phyloP scores from a whole-genome alignment of 2,329 filamentous ascomycete species.

The Arthrobotrys megalospora region DNA sequence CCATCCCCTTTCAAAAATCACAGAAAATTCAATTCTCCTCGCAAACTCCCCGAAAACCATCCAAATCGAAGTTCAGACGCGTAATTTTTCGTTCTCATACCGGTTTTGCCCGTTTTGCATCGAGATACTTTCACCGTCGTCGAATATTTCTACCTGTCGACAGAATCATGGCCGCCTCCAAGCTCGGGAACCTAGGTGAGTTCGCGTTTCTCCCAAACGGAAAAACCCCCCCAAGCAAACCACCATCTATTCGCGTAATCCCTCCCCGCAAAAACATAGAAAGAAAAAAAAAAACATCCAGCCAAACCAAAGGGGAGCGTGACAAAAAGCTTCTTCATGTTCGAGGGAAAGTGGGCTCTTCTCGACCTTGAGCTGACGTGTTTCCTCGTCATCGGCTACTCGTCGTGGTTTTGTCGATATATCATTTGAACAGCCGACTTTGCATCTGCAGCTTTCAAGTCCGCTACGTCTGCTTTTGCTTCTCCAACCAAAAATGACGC shows the following conservation, averaged over 20 bases:
- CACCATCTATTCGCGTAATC: conserved; percentile 31
- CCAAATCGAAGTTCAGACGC: conserved; percentile 38
- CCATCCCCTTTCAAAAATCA: conserved; percentile 35
- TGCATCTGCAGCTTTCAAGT: conserved; percentile 59
- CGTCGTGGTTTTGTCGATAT: background rate
- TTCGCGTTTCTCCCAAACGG: conserved; percentile 45
- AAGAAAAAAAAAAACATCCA: conserved; percentile 4
- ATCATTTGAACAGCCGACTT: conserved; percentile 33
- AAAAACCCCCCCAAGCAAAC: conserved; percentile 27
- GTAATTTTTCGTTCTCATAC: conserved; percentile 1
- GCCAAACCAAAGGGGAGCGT: background rate
- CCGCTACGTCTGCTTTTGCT: conserved; percentile 57
- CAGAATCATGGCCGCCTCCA: conserved; percentile 53
- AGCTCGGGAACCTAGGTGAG: conserved; percentile 60
- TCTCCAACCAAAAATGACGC: conserved; percentile 55
- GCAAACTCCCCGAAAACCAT: conserved; percentile 25
- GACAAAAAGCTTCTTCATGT: conserved; percentile 3
- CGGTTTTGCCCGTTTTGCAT: conserved; percentile 29
- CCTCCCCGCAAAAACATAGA: conserved; percentile 1
- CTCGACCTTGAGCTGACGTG: conserved; percentile 54
- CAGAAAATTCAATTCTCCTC: conserved; percentile 48
- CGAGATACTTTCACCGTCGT: conserved; percentile 7
- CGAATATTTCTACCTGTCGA: conserved; percentile 3
- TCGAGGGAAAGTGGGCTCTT: background rate
- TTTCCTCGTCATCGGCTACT: conserved; percentile 32